Base-by-base conservation (phyloP, 495 filamentous ascomycete species). In the Tuber melanosporum region DNA sequence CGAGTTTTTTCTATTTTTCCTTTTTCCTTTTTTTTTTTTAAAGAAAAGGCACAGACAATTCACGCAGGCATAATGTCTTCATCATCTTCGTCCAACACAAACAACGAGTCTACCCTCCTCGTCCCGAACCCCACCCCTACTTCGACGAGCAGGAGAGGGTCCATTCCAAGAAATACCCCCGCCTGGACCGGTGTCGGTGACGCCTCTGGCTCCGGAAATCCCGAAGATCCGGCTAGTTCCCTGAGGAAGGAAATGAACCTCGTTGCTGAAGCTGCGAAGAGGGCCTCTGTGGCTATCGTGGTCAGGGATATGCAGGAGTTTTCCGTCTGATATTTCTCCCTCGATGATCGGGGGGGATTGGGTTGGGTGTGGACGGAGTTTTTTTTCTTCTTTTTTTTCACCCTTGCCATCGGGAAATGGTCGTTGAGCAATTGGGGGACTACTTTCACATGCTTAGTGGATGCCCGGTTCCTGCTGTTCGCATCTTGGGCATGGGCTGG, bases 241-340 rank as follows among this genome's bases (percentile, higher is more conserved):
- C 66, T 83, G 45, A 71, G 81, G 70, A 78, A 90, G 76, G 92
- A 97, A 84, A 93, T 93, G 83, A 94, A 88, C 73, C 88, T 98
- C 39, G 89, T 98, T 20, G 94, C 94, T n/a, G 95, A 98, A 85
- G 95, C 95, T 4, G 95, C 93, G 72, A 97, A 97, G 83, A 89
- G 95, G 69, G 95, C 95, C 12, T 93, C 97, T 85, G 91, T 97
- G 87, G 92, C 92, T 10, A 89, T 93, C 75, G 83, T 98, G 76
- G 91, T 94, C 89, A 87, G 95, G 74, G 95, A 98, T 85, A 85
- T 98, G 81, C 92, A 92, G 76, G 88, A 89, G 70, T 85, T 91
- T 75, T 88, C 87, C 41, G 82, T 92, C 45, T 91, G 83, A 84
- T 83, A 47, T 72, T 49, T 71, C 69, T 36, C 26, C 57, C 14